Conservation (phyloP, 1,139 yeast genomes). For the Debaryomyces robertsiae region DNA sequence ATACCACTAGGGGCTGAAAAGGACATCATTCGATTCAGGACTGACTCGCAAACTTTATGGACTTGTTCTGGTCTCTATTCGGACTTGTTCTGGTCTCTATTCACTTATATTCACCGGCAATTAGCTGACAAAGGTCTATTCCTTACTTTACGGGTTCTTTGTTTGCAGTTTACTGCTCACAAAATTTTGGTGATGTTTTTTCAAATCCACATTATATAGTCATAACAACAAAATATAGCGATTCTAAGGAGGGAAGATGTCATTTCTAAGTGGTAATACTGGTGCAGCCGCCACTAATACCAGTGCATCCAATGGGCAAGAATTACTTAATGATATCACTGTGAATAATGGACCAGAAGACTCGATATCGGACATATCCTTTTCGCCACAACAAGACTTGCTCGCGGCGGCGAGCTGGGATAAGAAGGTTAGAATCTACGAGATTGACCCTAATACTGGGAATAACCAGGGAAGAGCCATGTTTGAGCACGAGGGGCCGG, state of each 20-base stretch:
- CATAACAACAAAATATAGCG: not conserved
- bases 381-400: conserved; percentile 90
- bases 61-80: not conserved
- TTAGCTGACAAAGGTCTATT: too few relatives aligned
- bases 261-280: conserved; percentile 30
- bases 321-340: conserved; percentile 73
- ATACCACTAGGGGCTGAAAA: conserved; percentile 6
- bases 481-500: conserved; percentile 90
- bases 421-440: conserved; percentile 90
- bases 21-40: conserved; percentile 1
- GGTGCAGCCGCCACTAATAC: conserved; percentile 20
- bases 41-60: not conserved
- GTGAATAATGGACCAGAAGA: conserved; percentile 89
- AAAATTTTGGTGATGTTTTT: conserved; percentile 9
- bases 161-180: conserved; percentile 4
- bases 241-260: conserved; percentile 20
- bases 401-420: conserved; percentile 93
- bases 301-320: conserved; percentile 62
- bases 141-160: too few relatives aligned
- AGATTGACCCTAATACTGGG: conserved; percentile 67
- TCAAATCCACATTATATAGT: not conserved
- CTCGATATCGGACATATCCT: conserved; percentile 81
- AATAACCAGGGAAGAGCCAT: conserved; percentile 84
- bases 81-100: not conserved
- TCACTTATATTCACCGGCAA: too few relatives aligned